Percentiles rank a stretch among this genome's conserved stretches.
These are phyloP conservation scores for Alternaria hordeiaustralica DNA, from an alignment of 2,329 filamentous ascomycete species.

Conservation along the genomic window DNA sequence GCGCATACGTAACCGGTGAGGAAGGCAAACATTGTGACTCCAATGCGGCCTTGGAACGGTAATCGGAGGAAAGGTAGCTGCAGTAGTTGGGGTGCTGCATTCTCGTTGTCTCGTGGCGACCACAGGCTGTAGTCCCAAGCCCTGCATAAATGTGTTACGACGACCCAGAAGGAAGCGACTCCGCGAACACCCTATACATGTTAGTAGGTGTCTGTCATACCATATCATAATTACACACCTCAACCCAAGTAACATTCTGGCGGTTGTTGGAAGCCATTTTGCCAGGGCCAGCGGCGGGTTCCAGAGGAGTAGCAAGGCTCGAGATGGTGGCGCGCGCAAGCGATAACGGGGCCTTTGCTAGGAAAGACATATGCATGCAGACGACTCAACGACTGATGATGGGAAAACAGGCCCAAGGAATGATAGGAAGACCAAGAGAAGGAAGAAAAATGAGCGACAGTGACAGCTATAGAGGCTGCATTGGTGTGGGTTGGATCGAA, in stretches of 20 bases:
- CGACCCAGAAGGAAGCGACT: slow-evolving; percentile 61
- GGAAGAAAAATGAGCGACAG: slow-evolving; percentile 26
- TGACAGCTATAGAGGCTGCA: slow-evolving; percentile 32
- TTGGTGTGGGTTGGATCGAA: slow-evolving; percentile 19
- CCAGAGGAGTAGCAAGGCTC: slow-evolving; percentile 18
- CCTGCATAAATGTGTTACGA: slow-evolving; percentile 60
- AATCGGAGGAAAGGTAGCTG: slow-evolving; percentile 62
- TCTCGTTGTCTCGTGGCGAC: slow-evolving; percentile 53
- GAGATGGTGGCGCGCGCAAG: slow-evolving; percentile 35
- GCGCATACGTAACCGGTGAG: slow-evolving; percentile 64
- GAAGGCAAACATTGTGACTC: slow-evolving; percentile 64
- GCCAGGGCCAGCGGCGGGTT: slow-evolving; percentile 13
- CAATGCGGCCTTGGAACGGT: slow-evolving; percentile 62
- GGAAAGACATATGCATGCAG: slow-evolving; percentile 36
- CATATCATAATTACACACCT: slow-evolving; percentile 34
- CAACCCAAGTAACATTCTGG: slow-evolving; percentile 51
- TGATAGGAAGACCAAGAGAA: slow-evolving; percentile 12
- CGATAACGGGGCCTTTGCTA: slow-evolving; percentile 32
- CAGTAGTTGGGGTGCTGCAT: slow-evolving; percentile 54
- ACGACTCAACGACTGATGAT: slow-evolving; percentile 14
- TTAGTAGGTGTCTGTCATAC: slow-evolving; percentile 7
- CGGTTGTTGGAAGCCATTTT: slow-evolving; percentile 40
- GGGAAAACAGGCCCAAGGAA: slow-evolving; percentile 9
- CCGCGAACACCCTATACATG: slow-evolving; percentile 57
- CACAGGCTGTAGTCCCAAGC: slow-evolving; percentile 61